Evolutionary conservation across 352 stramenopile species (phyloP).

Genomic region (Lagenidium giganteum): DNA sequence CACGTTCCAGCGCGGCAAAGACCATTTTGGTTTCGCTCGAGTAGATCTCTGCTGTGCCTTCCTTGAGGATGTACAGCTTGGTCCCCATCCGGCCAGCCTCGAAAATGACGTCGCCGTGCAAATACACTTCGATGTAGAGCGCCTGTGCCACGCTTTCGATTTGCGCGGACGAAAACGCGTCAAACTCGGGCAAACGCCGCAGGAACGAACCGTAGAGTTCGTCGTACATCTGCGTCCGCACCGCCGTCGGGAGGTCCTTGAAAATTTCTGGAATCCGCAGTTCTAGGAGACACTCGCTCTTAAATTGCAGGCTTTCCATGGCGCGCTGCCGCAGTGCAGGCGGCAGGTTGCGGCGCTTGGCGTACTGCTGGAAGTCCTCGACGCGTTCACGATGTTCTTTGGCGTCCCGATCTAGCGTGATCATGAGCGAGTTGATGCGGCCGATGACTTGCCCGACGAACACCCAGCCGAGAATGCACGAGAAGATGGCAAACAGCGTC

Average conservation of each 20-base stretch:
- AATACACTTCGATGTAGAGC: conserved; percentile 18
- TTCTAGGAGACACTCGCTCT: conserved; percentile 16
- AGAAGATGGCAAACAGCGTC: conserved; percentile 11
- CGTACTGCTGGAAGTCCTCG: conserved; percentile 23
- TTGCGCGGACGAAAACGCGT: conserved; percentile 5
- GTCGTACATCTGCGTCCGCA: conserved; percentile 17
- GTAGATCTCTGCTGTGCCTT: conserved; percentile 14
- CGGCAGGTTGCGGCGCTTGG: conserved; percentile 15
- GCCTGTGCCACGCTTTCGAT: conserved; percentile 12
- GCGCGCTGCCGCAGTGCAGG: conserved; percentile 14
- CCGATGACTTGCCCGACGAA: conserved; percentile 23
- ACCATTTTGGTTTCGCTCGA: conserved; percentile 10
- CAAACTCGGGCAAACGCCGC: conserved; percentile 12
- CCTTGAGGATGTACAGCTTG: conserved; percentile 17
- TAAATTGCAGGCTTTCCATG: conserved; percentile 16
- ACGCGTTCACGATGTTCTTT: conserved; percentile 19
- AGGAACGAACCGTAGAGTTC: conserved; percentile 18
- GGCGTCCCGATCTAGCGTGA: conserved; percentile 14
- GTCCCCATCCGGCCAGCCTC: conserved; percentile 14
- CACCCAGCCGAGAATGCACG: conserved; percentile 19
- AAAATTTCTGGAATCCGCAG: conserved; percentile 13
- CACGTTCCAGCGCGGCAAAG: conserved; percentile 14
- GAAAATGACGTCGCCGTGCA: conserved; percentile 19
- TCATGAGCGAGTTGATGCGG: conserved; percentile 20
- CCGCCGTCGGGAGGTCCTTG: conserved; percentile 6